Base-by-base conservation (phyloP, 2,329 filamentous ascomycete species). In the Boeremia exigua region DNA sequence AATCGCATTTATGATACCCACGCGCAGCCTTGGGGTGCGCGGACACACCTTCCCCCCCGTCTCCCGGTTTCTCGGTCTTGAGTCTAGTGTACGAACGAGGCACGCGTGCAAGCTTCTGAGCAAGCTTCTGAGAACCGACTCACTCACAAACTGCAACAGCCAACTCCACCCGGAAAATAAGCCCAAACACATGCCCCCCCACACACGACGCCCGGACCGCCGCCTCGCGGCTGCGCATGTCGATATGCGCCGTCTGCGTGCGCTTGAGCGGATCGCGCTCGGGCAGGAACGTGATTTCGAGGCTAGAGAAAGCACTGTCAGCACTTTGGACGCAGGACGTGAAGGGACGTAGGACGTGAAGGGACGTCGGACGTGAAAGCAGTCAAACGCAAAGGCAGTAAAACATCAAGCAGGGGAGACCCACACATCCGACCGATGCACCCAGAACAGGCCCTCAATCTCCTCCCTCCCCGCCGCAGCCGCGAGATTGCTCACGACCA, bases 401-500 rank as follows among this genome's bases (percentile, higher is more conserved):
- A 7, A 12, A 1, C 2, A 12, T 5, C 7, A 12, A 11, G 6
- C 4, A 1, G 19, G 6, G 10, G 28, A 12, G 12, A 55, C 65
- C 61, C 58, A 70, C 69, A 67, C 56, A 0, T 65, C 44, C n/a
- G 15, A 53, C 10, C 30, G 37, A 37, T 62, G 61, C 6, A 58
- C 42, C 17, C 23, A 34, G 56, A 72, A 66, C 15, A 62, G 48
- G 2, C 40, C 10, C 9, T 48, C 30, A 1, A 72, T 19, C 11
- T 66, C 66, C 8, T 65, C 46, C 28, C 45, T 46, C 3, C 59
- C 60, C 10, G 63, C 65, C 34, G 50, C 61, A 4, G 66, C 66
- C n/a, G 71, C 69, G 17, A 74, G 54, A 17, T 71, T 70, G 6
- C 61, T 62, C 7, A 71, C 52, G 14, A 71, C 50, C 5, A 73